Evolutionary conservation across 371 early-diverging fungal species (phyloP).

Genomic region (Haplosporangium sp.): DNA sequence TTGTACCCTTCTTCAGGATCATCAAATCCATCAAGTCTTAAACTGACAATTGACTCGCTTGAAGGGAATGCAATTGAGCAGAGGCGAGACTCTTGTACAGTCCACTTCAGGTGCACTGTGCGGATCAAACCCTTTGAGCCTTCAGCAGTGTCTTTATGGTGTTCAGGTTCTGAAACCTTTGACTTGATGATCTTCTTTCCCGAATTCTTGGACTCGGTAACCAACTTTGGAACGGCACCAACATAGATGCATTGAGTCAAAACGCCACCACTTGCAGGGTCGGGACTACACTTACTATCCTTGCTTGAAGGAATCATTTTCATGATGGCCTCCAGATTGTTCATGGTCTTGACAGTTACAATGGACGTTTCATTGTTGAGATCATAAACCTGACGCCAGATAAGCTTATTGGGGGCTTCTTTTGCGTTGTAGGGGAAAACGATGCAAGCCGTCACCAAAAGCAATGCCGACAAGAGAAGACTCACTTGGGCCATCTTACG

Average conservation of each 20-base stretch:
- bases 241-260: slow-evolving; percentile 40
- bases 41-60: slow-evolving; percentile 4
- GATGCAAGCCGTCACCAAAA: slow-evolving; percentile 29
- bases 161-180: slow-evolving; percentile 26
- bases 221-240: slow-evolving; percentile 32
- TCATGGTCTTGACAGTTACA: slow-evolving; percentile 58
- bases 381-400: slow-evolving; percentile 35
- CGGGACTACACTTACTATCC: slow-evolving; percentile 37
- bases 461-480: slow-evolving; percentile 18
- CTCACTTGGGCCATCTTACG: slow-evolving; percentile 48
- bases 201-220: slow-evolving; percentile 30
- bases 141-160: slow-evolving; percentile 2
- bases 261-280: slow-evolving; percentile 31
- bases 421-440: slow-evolving; percentile 35
- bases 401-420: slow-evolving; percentile 38
- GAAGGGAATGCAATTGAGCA: slow-evolving; percentile 23
- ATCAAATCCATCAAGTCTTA: slow-evolving; percentile 36
- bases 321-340: slow-evolving; percentile 57
- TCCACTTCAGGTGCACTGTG: slow-evolving; percentile 41
- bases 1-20: slow-evolving; percentile 25
- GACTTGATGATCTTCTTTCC: slow-evolving; percentile 39
- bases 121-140: slow-evolving; percentile 32
- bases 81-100: slow-evolving; percentile 33
- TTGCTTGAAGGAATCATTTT: slow-evolving; percentile 27
- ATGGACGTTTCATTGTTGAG: slow-evolving; percentile 28